Evolutionary conservation across 768 basidiomycete genomes (phyloP).

Genomic region (Phallus indusiatus): DNA sequence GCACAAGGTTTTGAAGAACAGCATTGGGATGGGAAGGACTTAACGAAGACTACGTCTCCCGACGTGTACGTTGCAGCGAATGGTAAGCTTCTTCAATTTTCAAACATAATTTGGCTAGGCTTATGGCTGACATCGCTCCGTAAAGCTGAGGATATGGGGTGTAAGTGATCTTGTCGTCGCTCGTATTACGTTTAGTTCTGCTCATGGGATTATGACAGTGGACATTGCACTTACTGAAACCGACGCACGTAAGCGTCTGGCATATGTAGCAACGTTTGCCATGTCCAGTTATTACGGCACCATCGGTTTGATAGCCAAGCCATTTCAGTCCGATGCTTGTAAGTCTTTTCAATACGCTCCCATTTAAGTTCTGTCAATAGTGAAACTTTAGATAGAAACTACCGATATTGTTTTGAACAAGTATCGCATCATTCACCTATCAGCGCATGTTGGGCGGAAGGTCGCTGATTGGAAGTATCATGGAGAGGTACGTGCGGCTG

Average conservation of each 20-base stretch:
- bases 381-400: constrained; percentile 89
- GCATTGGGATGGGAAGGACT: constrained; percentile 93
- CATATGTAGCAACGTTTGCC: constrained; percentile 92
- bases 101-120: not conserved
- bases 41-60: constrained; percentile 95
- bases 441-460: constrained; percentile 91
- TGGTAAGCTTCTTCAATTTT: constrained; percentile 40
- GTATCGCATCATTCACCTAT: constrained; percentile 97
- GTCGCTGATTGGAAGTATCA: constrained; percentile 84
- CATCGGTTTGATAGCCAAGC: constrained; percentile 93
- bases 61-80: constrained; percentile 93
- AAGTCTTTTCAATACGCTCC: constrained; percentile 19
- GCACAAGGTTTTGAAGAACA: constrained; percentile 87
- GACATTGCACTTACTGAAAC: constrained; percentile 72
- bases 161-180: constrained; percentile 35
- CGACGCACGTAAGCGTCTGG: constrained; percentile 75
- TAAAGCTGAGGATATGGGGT: constrained; percentile 94
- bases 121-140: not conserved
- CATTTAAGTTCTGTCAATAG: constrained; percentile 31
- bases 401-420: constrained; percentile 91
- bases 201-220: constrained; percentile 33
- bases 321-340: constrained; percentile 95
- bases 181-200: constrained; percentile 5
- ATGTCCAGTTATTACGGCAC: constrained; percentile 98
- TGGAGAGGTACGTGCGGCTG: constrained; percentile 48